phyloP scores from a whole-genome alignment of 2,329 filamentous ascomycete genomes.

The Diaporthe ilicicola region DNA sequence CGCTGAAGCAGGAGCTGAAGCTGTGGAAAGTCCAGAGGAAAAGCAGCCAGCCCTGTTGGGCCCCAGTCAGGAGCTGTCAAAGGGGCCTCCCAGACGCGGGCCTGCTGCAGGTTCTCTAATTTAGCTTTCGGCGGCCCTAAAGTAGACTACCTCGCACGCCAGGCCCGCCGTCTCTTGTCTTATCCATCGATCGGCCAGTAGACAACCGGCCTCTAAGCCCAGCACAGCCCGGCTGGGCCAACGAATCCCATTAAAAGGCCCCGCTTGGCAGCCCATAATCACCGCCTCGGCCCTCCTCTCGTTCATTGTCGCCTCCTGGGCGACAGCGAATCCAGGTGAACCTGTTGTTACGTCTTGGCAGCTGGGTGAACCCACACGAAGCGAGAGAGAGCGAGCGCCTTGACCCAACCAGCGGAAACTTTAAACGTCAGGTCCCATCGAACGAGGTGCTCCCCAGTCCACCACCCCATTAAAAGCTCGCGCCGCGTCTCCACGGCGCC shows the following conservation, averaged over 20 bases:
- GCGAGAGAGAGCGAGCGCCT: constrained; percentile 18
- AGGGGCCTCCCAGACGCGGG: constrained; percentile 13
- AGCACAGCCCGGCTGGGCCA: constrained; percentile 2
- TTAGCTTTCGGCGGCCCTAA: not conserved
- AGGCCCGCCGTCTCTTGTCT: constrained; percentile 17
- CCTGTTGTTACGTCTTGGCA: constrained; percentile 17
- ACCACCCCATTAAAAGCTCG: constrained; percentile 16
- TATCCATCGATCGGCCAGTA: constrained; percentile 14
- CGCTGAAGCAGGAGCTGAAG: not conserved
- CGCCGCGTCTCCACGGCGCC: constrained; percentile 18
- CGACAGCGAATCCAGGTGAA: not conserved
- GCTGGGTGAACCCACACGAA: constrained; percentile 14
- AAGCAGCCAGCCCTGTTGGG: not conserved
- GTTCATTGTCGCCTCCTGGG: not conserved
- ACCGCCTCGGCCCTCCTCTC: not conserved
- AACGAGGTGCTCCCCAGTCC: constrained; percentile 4
- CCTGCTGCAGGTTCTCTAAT: constrained; percentile 13
- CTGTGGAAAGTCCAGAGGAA: not conserved
- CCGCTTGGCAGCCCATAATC: constrained; percentile 9
- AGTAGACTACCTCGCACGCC: not conserved
- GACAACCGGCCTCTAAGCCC: not conserved
- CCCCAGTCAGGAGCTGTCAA: constrained; percentile 4
- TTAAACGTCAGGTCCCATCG: constrained; percentile 20
- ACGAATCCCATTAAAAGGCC: not conserved
- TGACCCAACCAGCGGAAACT: constrained; percentile 14